A percentile compares a stretch with the other conserved stretches of the same genome.
Evolutionary conservation across 257 asterid species (phyloP).

Genomic region (Apocynum venetum): DNA sequence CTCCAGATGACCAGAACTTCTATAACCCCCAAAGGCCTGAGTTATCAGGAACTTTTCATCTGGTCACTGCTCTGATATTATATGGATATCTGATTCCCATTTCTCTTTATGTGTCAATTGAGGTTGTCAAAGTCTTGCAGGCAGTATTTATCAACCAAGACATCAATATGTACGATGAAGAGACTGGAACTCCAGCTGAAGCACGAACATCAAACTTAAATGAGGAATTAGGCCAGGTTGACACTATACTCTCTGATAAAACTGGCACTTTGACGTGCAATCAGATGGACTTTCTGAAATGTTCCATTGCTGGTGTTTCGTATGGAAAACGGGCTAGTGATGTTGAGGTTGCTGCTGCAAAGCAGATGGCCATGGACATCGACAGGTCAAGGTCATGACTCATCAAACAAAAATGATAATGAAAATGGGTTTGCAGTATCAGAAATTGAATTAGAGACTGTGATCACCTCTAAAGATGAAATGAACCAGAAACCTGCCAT

Average conservation of each 20-base stretch:
- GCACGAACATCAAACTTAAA: conserved; percentile 93
- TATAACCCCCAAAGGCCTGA: conserved; percentile 57
- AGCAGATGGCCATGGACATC: conserved; percentile 81
- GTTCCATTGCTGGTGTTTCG: conserved; percentile 83
- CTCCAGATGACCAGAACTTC: conserved; percentile 46
- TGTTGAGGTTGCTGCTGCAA: conserved; percentile 90
- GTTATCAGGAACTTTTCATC: conserved; percentile 67
- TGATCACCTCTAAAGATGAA: conserved; percentile 53
- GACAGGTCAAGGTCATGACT: conserved; percentile 50
- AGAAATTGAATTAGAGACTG: conserved; percentile 73
- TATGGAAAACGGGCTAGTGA: conserved; percentile 81
- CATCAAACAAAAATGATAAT: conserved; percentile 29
- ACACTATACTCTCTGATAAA: conserved; percentile 89
- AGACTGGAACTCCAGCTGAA: conserved; percentile 90
- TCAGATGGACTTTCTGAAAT: conserved; percentile 95
- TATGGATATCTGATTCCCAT: conserved; percentile 94
- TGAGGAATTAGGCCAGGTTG: conserved; percentile 92
- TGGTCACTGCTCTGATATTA: conserved; percentile 85
- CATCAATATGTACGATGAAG: conserved; percentile 84
- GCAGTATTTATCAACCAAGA: conserved; percentile 83
- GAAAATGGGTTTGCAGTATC: conserved; percentile 30
- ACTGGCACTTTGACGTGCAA: conserved; percentile 95
- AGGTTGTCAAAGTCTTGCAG: conserved; percentile 90
- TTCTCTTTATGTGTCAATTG: conserved; percentile 91
- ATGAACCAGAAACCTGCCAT: conserved; percentile 39